These are phyloP conservation scores for Chaetomium sp. DNA, from an alignment of 2,329 filamentous ascomycete genomes.

Conservation along the genomic window DNA sequence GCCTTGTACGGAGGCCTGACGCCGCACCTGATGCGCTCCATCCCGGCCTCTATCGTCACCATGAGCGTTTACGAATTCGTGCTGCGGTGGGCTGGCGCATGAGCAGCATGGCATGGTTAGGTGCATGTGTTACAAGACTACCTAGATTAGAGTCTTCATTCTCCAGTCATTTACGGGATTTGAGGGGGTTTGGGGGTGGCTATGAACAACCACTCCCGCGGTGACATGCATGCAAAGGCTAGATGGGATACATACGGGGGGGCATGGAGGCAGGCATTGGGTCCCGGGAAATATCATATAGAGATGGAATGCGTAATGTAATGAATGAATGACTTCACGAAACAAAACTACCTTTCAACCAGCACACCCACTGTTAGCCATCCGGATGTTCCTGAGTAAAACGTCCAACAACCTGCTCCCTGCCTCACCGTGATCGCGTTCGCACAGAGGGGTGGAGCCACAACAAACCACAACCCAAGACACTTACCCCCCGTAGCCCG, in stretches of 20 bases:
- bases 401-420: too few species aligned
- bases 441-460: too few species aligned
- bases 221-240: not conserved
- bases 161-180: not conserved
- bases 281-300: not conserved
- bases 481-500: too few species aligned
- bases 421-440: too few species aligned
- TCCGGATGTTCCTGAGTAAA: too few species aligned
- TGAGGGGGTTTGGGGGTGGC: not conserved
- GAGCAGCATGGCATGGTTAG: not conserved
- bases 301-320: not conserved
- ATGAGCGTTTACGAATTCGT: not conserved
- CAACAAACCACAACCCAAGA: too few species aligned
- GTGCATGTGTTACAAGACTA: too few species aligned
- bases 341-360: too few species aligned
- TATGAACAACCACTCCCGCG: not conserved
- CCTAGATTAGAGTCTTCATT: not conserved
- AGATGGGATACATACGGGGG: not conserved
- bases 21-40: slow-evolving; percentile 1
- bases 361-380: too few species aligned
- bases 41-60: not conserved
- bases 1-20: not conserved
- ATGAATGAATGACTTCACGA: not conserved
- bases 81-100: not conserved
- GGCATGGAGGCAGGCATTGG: not conserved